These are phyloP conservation scores for Podospora fimiseda DNA, from an alignment of 495 filamentous ascomycete species.

Conservation along the genomic window DNA sequence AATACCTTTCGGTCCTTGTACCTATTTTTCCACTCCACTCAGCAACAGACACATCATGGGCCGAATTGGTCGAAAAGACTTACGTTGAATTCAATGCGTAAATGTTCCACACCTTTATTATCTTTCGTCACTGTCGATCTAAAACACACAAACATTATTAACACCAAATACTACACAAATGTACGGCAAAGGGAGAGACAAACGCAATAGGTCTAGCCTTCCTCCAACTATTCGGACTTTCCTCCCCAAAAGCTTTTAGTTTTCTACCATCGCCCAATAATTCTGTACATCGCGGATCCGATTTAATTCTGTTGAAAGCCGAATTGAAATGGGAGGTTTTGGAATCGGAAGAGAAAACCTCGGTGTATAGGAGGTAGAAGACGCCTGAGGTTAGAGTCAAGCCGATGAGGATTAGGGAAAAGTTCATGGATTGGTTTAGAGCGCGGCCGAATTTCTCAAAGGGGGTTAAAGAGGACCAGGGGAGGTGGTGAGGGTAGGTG, in stretches of 20 bases:
- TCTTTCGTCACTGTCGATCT: conserved; percentile 66
- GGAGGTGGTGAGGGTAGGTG: conserved; percentile 73
- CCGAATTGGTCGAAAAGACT: too few relatives aligned
- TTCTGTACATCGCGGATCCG: conserved; percentile 59
- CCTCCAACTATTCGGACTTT: conserved; percentile 75
- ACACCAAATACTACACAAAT: conserved; percentile 3
- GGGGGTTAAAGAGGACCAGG: conserved; percentile 67
- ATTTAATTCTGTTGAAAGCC: conserved; percentile 71
- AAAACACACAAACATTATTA: not conserved
- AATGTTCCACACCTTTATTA: conserved; percentile 66
- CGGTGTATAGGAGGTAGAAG: conserved; percentile 69
- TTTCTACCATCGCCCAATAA: conserved; percentile 70
- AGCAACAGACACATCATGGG: too few relatives aligned
- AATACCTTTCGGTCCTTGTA: conserved; percentile 70
- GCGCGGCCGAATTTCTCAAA: conserved; percentile 78
- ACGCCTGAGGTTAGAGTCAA: conserved; percentile 72
- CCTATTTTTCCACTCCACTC: conserved; percentile 39
- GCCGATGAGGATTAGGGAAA: conserved; percentile 69
- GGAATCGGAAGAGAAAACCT: conserved; percentile 82
- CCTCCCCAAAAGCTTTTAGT: conserved; percentile 80
- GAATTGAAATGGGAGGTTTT: conserved; percentile 84
- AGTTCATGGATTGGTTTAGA: conserved; percentile 85
- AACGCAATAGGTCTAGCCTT: conserved; percentile 79
- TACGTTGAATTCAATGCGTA: conserved; percentile 86
- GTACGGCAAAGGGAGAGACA: conserved; percentile 18